A percentile compares a stretch with the other conserved stretches of the same genome.
These are phyloP conservation scores for Oryza glumipatula DNA, from an alignment of 176 grass and related monocot species.

Conservation along the genomic window DNA sequence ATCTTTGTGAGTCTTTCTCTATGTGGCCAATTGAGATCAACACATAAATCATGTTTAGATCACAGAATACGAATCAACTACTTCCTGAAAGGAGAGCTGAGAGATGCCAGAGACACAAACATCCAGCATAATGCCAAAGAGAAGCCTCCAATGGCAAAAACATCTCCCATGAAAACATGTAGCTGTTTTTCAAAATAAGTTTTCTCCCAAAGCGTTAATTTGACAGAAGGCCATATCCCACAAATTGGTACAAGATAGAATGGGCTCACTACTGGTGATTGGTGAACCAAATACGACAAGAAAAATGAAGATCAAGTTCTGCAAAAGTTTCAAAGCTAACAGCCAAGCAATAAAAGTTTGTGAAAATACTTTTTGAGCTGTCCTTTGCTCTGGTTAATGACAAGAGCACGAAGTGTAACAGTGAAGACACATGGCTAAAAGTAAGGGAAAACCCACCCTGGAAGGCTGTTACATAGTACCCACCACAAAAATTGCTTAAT, in stretches of 20 bases:
- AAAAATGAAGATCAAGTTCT: constrained; percentile 27
- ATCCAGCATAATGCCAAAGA: constrained; percentile 30
- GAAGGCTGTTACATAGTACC: constrained; percentile 39
- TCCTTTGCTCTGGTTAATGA: constrained; percentile 30
- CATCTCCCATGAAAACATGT: background rate
- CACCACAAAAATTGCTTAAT: constrained; percentile 23
- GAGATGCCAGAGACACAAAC: constrained; percentile 29
- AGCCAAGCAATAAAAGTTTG: constrained; percentile 39
- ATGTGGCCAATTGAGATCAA: background rate
- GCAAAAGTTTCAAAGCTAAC: constrained; percentile 15
- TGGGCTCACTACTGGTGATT: constrained; percentile 7
- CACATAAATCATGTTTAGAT: constrained; percentile 5
- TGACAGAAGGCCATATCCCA: background rate
- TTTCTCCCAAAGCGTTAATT: background rate
- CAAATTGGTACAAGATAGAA: constrained; percentile 7
- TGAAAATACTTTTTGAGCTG: constrained; percentile 32
- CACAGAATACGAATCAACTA: constrained; percentile 25
- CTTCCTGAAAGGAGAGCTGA: constrained; percentile 41
- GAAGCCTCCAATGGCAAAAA: background rate
- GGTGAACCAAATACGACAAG: background rate
- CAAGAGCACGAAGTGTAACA: constrained; percentile 43
- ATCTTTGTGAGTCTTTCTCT: constrained; percentile 24
- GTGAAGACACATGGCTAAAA: constrained; percentile 53
- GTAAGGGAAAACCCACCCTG: constrained; percentile 39
- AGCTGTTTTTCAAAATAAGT: background rate